These are phyloP conservation scores for Geranium incanum DNA, from an alignment of 441 rosid genomes.

Conservation along the genomic window DNA sequence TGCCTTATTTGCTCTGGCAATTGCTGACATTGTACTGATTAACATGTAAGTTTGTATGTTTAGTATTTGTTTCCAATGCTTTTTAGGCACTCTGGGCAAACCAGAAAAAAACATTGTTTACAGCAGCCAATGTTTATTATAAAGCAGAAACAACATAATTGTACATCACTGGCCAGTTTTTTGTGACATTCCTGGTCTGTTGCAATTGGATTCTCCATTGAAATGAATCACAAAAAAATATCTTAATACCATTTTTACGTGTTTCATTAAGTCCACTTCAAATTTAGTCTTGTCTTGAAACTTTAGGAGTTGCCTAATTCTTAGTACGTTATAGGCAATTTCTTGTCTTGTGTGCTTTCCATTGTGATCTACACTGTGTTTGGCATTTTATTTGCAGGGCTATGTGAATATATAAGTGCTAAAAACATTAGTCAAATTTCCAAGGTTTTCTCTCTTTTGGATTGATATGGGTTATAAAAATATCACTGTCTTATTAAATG, in stretches of 20 bases:
- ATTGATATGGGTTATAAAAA: background rate
- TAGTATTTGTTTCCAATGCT: background rate
- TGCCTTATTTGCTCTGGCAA: constrained; percentile 74
- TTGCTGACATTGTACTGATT: constrained; percentile 81
- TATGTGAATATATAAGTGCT: background rate
- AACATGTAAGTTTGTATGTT: constrained; percentile 60
- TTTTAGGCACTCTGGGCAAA: background rate
- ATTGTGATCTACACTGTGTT: background rate
- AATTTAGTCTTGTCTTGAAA: background rate
- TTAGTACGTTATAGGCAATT: background rate
- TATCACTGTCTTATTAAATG: background rate
- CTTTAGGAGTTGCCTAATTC: background rate
- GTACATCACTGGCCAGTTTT: constrained; percentile 8
- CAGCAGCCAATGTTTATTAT: background rate
- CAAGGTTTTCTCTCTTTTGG: background rate
- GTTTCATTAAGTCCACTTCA: background rate
- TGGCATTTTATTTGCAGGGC: constrained; percentile 4
- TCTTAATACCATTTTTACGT: background rate
- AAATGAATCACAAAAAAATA: background rate
- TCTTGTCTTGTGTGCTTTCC: constrained; percentile 5
- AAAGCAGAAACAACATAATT: background rate
- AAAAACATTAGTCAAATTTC: background rate
- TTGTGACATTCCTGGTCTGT: background rate
- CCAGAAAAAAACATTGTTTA: background rate
- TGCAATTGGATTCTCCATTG: background rate